These are phyloP conservation scores for Penicillium brasilianum DNA, from an alignment of 2,329 filamentous ascomycete species.

Conservation along the genomic window DNA sequence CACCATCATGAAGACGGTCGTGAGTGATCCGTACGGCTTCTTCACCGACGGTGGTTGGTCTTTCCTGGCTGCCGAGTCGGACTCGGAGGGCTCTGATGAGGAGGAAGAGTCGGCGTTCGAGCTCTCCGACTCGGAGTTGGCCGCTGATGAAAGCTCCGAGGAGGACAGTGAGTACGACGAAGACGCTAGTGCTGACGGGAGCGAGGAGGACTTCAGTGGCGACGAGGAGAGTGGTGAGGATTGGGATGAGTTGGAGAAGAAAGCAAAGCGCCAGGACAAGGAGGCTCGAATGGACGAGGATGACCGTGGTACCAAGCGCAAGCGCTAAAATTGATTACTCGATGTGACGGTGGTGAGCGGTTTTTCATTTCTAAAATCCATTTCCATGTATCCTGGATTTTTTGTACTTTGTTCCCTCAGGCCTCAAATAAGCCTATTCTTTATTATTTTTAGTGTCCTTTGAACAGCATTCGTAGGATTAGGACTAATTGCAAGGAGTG, in stretches of 20 bases:
- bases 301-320: conserved; percentile 73
- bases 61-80: conserved; percentile 85
- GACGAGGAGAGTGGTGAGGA: conserved; percentile 82
- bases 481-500: background rate
- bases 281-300: conserved; percentile 61
- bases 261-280: conserved; percentile 70
- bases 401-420: background rate
- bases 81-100: conserved; percentile 79
- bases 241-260: conserved; percentile 93
- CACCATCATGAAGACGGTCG: conserved; percentile 99
- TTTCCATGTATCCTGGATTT: background rate
- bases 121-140: conserved; percentile 81
- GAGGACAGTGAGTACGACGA: conserved; percentile 94
- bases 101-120: conserved; percentile 93
- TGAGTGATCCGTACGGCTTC: conserved; percentile 90
- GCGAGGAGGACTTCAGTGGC: conserved; percentile 60
- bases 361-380: conserved; percentile 3
- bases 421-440: background rate
- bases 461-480: background rate
- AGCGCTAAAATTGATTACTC: conserved; percentile 57
- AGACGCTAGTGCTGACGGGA: conserved; percentile 78
- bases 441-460: background rate
- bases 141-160: conserved; percentile 76
- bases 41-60: conserved; percentile 95
- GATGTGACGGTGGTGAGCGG: background rate